These are phyloP conservation scores for Neonectria neomacrospora DNA, from an alignment of 2,329 filamentous ascomycete species.

Conservation along the genomic window DNA sequence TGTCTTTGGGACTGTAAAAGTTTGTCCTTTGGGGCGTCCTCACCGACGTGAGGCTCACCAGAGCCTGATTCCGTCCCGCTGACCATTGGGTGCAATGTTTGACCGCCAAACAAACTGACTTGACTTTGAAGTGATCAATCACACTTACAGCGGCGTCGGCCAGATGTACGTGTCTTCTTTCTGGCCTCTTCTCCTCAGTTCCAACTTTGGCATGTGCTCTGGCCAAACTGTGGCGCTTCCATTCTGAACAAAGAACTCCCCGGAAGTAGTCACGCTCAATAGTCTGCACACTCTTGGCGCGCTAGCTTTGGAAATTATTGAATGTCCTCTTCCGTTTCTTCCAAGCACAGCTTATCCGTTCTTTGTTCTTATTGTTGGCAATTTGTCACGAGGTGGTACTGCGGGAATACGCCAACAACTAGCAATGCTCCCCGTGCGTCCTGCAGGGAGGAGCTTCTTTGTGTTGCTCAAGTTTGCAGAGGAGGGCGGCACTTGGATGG, in stretches of 20 bases:
- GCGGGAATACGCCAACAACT: slow-evolving; percentile 12
- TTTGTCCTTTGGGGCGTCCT: neutral
- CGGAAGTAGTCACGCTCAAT: neutral
- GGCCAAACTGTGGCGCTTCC: slow-evolving; percentile 29
- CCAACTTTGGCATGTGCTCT: neutral
- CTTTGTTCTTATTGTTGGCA: slow-evolving; percentile 39
- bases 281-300: neutral
- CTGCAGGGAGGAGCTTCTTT: slow-evolving; percentile 14
- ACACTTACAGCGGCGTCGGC: neutral
- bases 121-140: neutral
- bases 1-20: neutral
- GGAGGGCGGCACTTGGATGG: neutral
- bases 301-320: slow-evolving; percentile 2
- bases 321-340: neutral
- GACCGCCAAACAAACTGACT: neutral
- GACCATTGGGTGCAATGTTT: neutral
- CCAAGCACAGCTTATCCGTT: slow-evolving; percentile 21
- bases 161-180: neutral
- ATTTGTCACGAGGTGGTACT: slow-evolving; percentile 14
- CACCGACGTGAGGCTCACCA: neutral
- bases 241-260: slow-evolving; percentile 36
- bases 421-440: slow-evolving; percentile 19
- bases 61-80: slow-evolving; percentile 4
- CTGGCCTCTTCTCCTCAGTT: neutral
- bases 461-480: slow-evolving; percentile 3